Base-by-base conservation (phyloP, 2,329 filamentous ascomycete species). In the Xylariaceae sp. region DNA sequence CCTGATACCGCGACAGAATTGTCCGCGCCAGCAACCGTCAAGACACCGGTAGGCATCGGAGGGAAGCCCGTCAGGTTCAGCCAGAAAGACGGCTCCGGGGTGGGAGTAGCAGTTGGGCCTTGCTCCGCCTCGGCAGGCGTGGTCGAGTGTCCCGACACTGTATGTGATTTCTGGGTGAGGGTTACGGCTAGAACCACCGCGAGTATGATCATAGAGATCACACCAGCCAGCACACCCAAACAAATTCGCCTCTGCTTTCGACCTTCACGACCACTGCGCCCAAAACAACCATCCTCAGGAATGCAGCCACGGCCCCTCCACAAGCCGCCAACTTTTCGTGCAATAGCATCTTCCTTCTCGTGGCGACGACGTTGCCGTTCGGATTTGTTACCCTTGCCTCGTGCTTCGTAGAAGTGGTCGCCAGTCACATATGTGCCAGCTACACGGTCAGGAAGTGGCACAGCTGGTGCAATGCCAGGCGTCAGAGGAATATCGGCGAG, bases 21-120 rank as follows among this genome's bases (percentile, higher is more conserved):
- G 45, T 84, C 74, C 0, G 87, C 77, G 5, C 81, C 82, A 12
- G 83, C 75, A 12, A 95, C 72, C 0, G 86, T 93, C 40, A 85
- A 70, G 13, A 90, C 71, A 0, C 89, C 90, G 0, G 84, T 90
- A 2, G 85, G 86, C 50, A 95, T 85, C 0, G 88, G 82, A 13
- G 89, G 89, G 46, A 85, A 94, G 32, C 80, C 78, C 1, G 89
- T 93, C 40, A 93, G 57, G 52, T 94, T 94, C 36, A 94, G 68
- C 82, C 86, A 95, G 32, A 67, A 65, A 1, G 65, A 67, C n/a
- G 60, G 59, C 7, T 32, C 31, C 48, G 45, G n/a, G 46, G 10
- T n/a, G n/a, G n/a, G n/a, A n/a, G n/a, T n/a, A n/a, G n/a, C n/a
- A n/a, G n/a, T n/a, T n/a, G n/a, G n/a, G n/a, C n/a, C n/a, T n/a